Evolutionary conservation across 2,329 filamentous ascomycete genomes (phyloP), one percentile per base, ranked within the genome.

Genomic region (Xylaria sp.): DNA sequence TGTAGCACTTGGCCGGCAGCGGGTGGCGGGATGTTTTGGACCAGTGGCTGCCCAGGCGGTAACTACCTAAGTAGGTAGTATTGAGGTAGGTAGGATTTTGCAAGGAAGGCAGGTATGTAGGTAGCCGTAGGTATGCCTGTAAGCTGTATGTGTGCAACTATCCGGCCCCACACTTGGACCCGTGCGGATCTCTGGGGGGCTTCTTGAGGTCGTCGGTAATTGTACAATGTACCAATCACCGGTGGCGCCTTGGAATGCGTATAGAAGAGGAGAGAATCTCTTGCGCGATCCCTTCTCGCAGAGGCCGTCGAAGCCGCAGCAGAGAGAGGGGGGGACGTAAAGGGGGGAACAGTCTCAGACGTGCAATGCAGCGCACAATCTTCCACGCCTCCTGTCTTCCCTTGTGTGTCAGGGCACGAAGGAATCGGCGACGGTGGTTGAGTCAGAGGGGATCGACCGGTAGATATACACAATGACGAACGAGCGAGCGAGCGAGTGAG

Each of bases 401-500:
- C 64, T 73, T 70, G 70, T 73, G 72, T 66, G 68, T 70, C 59
- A 63, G 71, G 66, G 66, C 69, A 72, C 59, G 69, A 72, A 68
- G 69, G 68, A 65, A 53, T 60, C 70, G 63, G 71, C 54, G 58
- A 44, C 51, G 68, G 66, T 57, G 70, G 68, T 44, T 63, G 63
- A 69, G 60, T 68, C 66, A 72, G 73, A 74, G 74, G 72, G 69
- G 68, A 64, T 54, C 67, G 67, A 61, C 69, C 71, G 72, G 72
- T 75, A 75, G 73, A 75, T 75, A 75, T 44, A 75, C 68, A 66
- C 57, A 51, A 47, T 66, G 54, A 67, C 54, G 29, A 48, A 40
- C 57, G 23, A 12, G 27, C 25, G 37, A 47, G 12, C 47, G 32
- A 35, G 32, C 48, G 29, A 48, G 50, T 48, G 23, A 12, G 27